Base-by-base conservation (phyloP, 2,329 filamentous ascomycete species). In the Metarhizium guizhouense region DNA sequence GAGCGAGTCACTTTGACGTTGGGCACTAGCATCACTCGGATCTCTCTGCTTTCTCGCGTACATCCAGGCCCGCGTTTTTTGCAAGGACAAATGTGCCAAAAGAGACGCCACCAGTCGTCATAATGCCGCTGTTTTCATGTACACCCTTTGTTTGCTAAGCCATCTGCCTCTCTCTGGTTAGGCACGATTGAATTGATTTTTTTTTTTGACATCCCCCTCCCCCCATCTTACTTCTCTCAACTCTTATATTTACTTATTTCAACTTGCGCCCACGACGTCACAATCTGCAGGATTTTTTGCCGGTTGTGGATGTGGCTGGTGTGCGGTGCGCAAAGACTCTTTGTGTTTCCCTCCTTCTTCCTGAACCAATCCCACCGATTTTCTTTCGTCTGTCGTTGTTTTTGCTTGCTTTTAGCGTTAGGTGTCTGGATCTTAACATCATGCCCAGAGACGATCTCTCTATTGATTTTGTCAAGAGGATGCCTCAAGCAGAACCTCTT, bases 361-460 rank as follows among this genome's bases (percentile, higher is more conserved):
- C 14, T 34, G 6, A 34, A 11, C 14, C 14, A 14, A 11, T 40
- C 13, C 14, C 10, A 4, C 38, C 38, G 11, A 14, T 13, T 40
- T 40, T 16, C 13, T 13, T 40, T 40, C 5, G 38, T 11, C 13
- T 40, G 8, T 13, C n/a, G 34, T 40, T 25, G 18, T 40, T 18
- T 20, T 10, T 45, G n/a, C 8, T 10, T 20, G 42, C 20, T 16
- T 6, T 20, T 20, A 18, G 42, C 18, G 18, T 20, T 16, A 18
- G 16, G 25, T 16, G 13, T 62, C 61, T 61, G 61, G 63, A 67
- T 65, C 72, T 83, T 81, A 84, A 81, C 78, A 73, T 73, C 72
- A 86, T 86, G 83, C 83, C 83, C 76, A 86, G 83, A 83, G 83
- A 86, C 83, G 83, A 86, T 69, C 74, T 86, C 64, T 81, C 82